Base-by-base conservation (phyloP, 2,329 filamentous ascomycete species). In the Aureobasidium pullulans region DNA sequence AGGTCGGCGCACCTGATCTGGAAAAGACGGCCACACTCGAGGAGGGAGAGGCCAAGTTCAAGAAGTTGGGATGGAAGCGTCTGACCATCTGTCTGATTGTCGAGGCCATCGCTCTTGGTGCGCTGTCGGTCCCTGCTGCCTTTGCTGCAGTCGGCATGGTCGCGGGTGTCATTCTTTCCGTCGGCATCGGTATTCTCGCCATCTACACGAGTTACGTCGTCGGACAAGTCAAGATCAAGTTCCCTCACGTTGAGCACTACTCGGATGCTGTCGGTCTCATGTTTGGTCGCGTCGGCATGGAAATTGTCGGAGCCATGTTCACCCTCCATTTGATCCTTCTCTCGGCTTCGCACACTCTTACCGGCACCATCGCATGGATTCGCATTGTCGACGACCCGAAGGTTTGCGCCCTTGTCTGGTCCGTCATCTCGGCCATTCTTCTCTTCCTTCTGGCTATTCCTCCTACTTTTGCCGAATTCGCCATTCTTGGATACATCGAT, bases 181-280 rank as follows among this genome's bases (percentile, higher is more conserved):
- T 84, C 53, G 70, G 74, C 10, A 72, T 86, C 4, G 83, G 83
- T 28, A 56, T 82, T 16, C 68, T 86, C 13, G 78, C 84, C 13
- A 83, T 81, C 47, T 87, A 86, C 68, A 85, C 83, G 3, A 81
- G 81, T 59, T 84, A 80, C 66, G 76, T 85, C 5, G 78, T 86
- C 49, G 83, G 83, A 6, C 81, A 85, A 65, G 84, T 86, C 71
- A 83, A 83, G 66, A 70, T 79, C 57, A 72, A 69, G 44, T 79
- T 81, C 66, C 75, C 75, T 4, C 65, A 73, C 11, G 65, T 77
- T 34, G 67, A 70, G 63, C 72, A 77, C 65, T 78, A 77, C 63
- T 71, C 75, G 29, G 76, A 78, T 62, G 75, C 73, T 1, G 75
- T 76, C 8, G 63, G 66, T 5, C 65, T 78, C 19, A 73, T 77